Base-by-base conservation (phyloP, 441 rosid genomes). In the Aquilaria agallochum region DNA sequence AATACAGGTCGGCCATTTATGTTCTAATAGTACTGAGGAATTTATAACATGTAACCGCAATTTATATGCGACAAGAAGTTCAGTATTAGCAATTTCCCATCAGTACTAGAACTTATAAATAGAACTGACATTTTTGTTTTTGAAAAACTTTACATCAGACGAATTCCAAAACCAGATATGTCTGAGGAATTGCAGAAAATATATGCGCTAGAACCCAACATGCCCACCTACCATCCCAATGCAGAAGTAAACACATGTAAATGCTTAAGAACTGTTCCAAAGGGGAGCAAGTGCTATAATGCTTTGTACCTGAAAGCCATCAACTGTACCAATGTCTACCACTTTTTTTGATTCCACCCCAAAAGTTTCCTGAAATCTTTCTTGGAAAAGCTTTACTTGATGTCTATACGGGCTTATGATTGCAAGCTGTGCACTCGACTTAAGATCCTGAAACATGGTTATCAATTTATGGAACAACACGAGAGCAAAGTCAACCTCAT, bases 321-420 rank as follows among this genome's bases (percentile, higher is more conserved):
- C 97, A 55, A 91, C 88, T 11, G 96, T 94, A 65, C 85, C 88
- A 59, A 94, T 89, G 69, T 94, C 97, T 44, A 87, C 97, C 42
- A 85, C 77, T 62, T 81, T 80, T 60, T 76, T 69, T n/a, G 92
- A 82, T 36, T 88, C 97, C 58, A 77, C 78, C 34, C 92, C 95
- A 77, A 94, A 91, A 58, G 74, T 87, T 30, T 89, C 89, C 69
- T 69, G 67, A 52, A 89, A 91, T 71, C 85, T 76, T 34, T 89
- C 88, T 73, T 83, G 85, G 51, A 94, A 78, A 68, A 83, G 86
- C 83, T 91, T 94, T 48, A 94, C 95, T 83, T 94, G 99, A 80
- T 87, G 70, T 71, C 85, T 80, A 75, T 89, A 94, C 2, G 96
- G 99, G 27, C 93, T 87, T 74, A 94, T 86, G 46, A 91, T 84